Percentiles rank a stretch among this genome's conserved stretches.
These are phyloP conservation scores for Apium graveolens DNA, from an alignment of 129 eudicot genomes.

Conservation along the genomic window DNA sequence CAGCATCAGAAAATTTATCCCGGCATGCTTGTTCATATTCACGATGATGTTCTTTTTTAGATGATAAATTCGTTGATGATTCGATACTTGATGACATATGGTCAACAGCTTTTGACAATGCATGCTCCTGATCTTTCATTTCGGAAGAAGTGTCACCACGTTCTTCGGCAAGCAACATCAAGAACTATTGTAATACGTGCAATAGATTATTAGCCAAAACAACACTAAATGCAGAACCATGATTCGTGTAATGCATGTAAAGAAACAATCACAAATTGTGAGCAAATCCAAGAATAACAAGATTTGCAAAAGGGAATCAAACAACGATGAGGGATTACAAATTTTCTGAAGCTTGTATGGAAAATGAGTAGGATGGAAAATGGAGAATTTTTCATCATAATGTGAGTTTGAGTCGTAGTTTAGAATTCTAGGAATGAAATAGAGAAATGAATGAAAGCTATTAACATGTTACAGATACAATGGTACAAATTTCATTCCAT, in stretches of 20 bases:
- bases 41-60: conserved; percentile 62
- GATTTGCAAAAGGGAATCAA: neutral
- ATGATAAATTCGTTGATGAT: conserved; percentile 36
- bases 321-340: neutral
- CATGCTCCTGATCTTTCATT: conserved; percentile 58
- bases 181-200: conserved; percentile 40
- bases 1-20: conserved; percentile 50
- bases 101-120: conserved; percentile 66
- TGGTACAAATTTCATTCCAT: neutral
- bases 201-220: conserved; percentile 1
- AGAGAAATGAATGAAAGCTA: too few species aligned
- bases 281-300: neutral
- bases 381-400: too few species aligned
- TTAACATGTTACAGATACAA: neutral
- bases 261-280: neutral
- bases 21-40: conserved; percentile 65
- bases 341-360: neutral
- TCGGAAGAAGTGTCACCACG: conserved; percentile 40
- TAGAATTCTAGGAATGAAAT: neutral
- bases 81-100: conserved; percentile 72
- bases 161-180: conserved; percentile 75
- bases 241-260: neutral
- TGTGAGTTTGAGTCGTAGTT: neutral
- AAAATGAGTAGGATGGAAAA: neutral
- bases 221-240: neutral